Evolutionary conservation across 371 early-diverging fungal genomes (phyloP).

Genomic region (Dichotomocladium elegans): DNA sequence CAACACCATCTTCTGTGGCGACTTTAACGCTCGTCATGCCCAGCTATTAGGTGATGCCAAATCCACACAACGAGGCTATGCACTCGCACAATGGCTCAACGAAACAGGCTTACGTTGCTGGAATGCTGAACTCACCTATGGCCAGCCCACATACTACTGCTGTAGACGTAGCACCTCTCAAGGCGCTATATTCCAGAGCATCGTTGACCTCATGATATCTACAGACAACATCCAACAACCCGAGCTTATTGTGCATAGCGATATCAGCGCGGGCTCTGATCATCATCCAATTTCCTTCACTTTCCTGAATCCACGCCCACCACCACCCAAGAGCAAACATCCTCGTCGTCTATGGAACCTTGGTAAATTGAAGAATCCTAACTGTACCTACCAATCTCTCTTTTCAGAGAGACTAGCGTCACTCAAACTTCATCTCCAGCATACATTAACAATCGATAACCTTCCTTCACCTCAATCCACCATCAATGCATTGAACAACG

Average conservation of each 20-base stretch:
- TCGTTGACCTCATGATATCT: conserved; percentile 3
- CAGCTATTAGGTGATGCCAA: not conserved
- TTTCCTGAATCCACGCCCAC: not conserved
- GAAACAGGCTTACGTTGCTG: not conserved
- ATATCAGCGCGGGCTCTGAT: conserved; percentile 5
- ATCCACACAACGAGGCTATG: not conserved
- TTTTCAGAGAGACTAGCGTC: not conserved
- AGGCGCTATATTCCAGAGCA: too few species aligned
- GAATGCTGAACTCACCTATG: not conserved
- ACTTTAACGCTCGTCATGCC: too few species aligned
- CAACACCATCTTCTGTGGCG: too few species aligned
- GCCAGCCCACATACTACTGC: conserved; percentile 4
- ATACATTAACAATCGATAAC: not conserved
- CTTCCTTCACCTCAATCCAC: not conserved
- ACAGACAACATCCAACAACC: not conserved
- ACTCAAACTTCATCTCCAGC: not conserved
- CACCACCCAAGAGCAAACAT: not conserved
- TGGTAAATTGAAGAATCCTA: not conserved
- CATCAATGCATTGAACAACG: not conserved
- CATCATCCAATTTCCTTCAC: conserved; percentile 1
- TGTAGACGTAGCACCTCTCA: not conserved
- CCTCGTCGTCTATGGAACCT: not conserved
- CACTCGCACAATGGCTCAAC: not conserved
- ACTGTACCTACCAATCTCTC: not conserved
- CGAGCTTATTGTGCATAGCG: not conserved